Evolutionary conservation across 805 yeast genomes (phyloP).

Genomic region (Cyberlindnera euphorbiiphila): DNA sequence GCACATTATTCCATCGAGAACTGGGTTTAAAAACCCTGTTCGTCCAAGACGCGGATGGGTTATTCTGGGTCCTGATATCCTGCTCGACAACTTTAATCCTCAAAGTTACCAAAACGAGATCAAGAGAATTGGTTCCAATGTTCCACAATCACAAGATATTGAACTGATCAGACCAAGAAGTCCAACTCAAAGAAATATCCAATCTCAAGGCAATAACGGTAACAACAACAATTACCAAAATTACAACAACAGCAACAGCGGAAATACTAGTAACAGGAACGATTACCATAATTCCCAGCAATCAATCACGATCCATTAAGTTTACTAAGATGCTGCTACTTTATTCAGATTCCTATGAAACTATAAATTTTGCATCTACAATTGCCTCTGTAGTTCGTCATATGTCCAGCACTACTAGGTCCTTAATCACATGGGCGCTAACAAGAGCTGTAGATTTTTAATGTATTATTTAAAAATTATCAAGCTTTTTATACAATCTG

Average conservation of each 20-base stretch:
- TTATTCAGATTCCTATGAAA: too few species aligned
- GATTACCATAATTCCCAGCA: too few species aligned
- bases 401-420: too few species aligned
- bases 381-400: too few species aligned
- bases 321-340: too few species aligned
- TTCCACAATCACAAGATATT: slow-evolving; percentile 69
- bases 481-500: too few species aligned
- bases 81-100: slow-evolving; percentile 65
- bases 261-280: too few species aligned
- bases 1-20: slow-evolving; percentile 75
- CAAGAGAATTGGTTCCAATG: slow-evolving; percentile 43
- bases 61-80: slow-evolving; percentile 76
- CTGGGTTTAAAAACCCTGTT: slow-evolving; percentile 62
- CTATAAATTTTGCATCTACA: too few species aligned
- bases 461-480: not conserved
- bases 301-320: too few species aligned
- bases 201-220: slow-evolving; percentile 3
- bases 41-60: slow-evolving; percentile 87
- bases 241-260: too few species aligned
- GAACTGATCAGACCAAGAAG: slow-evolving; percentile 82
- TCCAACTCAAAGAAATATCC: slow-evolving; percentile 39
- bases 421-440: too few species aligned
- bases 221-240: not conserved
- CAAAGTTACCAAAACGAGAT: slow-evolving; percentile 42
- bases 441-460: not conserved